Conservation (phyloP, 176 grass and related monocot genomes). For the Calamus simplicifolius region DNA sequence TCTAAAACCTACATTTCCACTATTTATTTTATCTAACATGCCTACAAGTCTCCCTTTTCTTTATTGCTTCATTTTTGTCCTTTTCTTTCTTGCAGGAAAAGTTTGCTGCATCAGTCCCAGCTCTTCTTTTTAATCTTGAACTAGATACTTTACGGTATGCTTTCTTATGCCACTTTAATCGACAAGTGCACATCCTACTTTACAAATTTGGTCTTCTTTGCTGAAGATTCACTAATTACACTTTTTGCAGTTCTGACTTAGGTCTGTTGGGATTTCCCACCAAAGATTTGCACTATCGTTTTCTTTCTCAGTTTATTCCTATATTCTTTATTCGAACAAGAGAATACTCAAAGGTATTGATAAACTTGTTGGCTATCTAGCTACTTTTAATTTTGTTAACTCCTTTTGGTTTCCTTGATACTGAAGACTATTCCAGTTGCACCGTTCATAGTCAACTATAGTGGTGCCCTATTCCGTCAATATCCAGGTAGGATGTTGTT, state of each 20-base stretch:
- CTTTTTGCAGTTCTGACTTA: slow-evolving; percentile 74
- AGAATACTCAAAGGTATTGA: slow-evolving; percentile 89
- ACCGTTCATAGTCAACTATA: slow-evolving; percentile 92
- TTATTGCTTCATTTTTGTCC: background rate
- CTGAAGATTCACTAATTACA: background rate
- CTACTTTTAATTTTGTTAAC: background rate
- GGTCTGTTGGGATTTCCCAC: slow-evolving; percentile 86
- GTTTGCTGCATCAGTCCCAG: slow-evolving; percentile 56
- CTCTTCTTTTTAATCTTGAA: slow-evolving; percentile 95
- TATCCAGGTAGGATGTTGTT: slow-evolving; percentile 57
- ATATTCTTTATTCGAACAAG: slow-evolving; percentile 93
- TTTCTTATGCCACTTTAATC: background rate
- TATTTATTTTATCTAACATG: too few relatives aligned
- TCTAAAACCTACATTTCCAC: too few relatives aligned
- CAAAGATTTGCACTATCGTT: slow-evolving; percentile 90
- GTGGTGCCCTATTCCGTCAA: slow-evolving; percentile 82
- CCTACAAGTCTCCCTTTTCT: background rate
- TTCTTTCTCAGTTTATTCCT: slow-evolving; percentile 90
- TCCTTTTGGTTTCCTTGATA: slow-evolving; percentile 19
- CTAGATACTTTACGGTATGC: slow-evolving; percentile 80
- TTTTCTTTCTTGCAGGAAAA: slow-evolving; percentile 54
- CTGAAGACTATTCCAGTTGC: slow-evolving; percentile 76
- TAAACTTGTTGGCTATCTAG: background rate
- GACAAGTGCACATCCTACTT: too few relatives aligned
- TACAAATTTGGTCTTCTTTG: background rate